Conservation (phyloP, 148 eudicot genomes). For the Rhododendron mucronatum region DNA sequence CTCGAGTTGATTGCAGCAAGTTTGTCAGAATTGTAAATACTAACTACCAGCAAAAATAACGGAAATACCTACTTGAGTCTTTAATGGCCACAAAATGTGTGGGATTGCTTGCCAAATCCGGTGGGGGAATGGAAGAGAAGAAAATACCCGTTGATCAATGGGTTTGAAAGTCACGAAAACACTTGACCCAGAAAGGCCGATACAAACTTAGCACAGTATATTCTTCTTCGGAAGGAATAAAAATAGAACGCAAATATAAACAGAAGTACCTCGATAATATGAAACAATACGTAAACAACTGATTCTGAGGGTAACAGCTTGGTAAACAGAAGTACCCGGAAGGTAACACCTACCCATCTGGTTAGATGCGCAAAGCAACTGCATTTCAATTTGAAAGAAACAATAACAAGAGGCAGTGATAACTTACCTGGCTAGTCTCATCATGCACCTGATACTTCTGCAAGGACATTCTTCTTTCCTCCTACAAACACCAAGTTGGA, state of each 20-base stretch:
- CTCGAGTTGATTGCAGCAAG: slow-evolving; percentile 50
- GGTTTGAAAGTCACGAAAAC: slow-evolving; percentile 24
- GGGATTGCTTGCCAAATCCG: slow-evolving; percentile 48
- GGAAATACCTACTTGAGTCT: slow-evolving; percentile 78
- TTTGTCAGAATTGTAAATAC: slow-evolving; percentile 48
- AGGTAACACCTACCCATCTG: slow-evolving; percentile 29
- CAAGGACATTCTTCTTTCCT: slow-evolving; percentile 96
- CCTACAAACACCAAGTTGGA: slow-evolving; percentile 39
- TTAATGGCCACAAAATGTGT: slow-evolving; percentile 63
- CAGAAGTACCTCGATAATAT: slow-evolving; percentile 23
- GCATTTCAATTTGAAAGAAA: slow-evolving; percentile 24
- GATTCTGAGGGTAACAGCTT: slow-evolving; percentile 25
- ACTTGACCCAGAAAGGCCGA: slow-evolving; percentile 10
- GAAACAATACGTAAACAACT: slow-evolving; percentile 29
- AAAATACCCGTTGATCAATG: slow-evolving; percentile 28
- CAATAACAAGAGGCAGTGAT: slow-evolving; percentile 25
- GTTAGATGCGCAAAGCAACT: slow-evolving; percentile 30
- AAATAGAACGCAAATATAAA: slow-evolving; percentile 5
- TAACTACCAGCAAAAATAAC: slow-evolving; percentile 42
- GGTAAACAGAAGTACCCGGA: slow-evolving; percentile 7
- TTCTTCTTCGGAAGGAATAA: slow-evolving; percentile 1
- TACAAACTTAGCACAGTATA: slow-evolving; percentile 11
- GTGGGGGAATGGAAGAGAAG: slow-evolving; percentile 36
- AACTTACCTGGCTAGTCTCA: slow-evolving; percentile 99
- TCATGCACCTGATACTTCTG: slow-evolving; percentile 98